Percentiles rank a stretch among this genome's conserved stretches.
Conservation (phyloP, 306 rosid genomes). For the Quillaja saponaria region DNA sequence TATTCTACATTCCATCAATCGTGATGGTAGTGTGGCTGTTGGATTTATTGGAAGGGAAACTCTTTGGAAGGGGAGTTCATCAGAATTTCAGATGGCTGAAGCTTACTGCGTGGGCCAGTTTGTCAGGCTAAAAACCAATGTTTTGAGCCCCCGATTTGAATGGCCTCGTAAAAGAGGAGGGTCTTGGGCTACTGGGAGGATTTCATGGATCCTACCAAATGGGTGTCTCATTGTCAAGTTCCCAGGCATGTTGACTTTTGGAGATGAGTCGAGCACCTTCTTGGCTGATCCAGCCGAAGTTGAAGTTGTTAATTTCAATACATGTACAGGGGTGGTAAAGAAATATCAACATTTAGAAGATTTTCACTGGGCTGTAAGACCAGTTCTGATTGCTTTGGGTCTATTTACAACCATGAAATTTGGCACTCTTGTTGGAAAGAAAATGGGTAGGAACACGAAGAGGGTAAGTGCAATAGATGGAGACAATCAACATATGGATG, state of each 20-base stretch:
- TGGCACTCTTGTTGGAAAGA: constrained; percentile 60
- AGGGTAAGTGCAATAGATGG: constrained; percentile 39
- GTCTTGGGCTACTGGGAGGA: constrained; percentile 67
- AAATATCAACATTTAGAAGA: constrained; percentile 91
- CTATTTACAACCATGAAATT: constrained; percentile 69
- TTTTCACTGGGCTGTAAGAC: constrained; percentile 88
- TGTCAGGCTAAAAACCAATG: constrained; percentile 59
- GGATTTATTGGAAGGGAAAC: constrained; percentile 77
- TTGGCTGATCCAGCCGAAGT: constrained; percentile 91
- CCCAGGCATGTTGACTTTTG: constrained; percentile 66
- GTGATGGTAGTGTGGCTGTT: constrained; percentile 58
- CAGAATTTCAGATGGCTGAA: constrained; percentile 76
- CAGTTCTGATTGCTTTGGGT: constrained; percentile 68
- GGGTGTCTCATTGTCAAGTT: constrained; percentile 79
- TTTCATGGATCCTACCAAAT: constrained; percentile 78
- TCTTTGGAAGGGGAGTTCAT: constrained; percentile 72
- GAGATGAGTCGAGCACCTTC: constrained; percentile 50
- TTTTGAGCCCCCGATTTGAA: constrained; percentile 70
- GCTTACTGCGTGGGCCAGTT: constrained; percentile 74
- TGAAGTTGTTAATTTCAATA: constrained; percentile 59
- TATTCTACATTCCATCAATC: constrained; percentile 69
- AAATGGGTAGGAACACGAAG: constrained; percentile 49
- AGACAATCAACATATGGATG: constrained; percentile 46
- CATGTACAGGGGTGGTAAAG: constrained; percentile 66
- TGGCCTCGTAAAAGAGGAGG: constrained; percentile 73